Conservation (phyloP, 1,284 basidiomycete species). For the Nidula niveotomentosa region DNA sequence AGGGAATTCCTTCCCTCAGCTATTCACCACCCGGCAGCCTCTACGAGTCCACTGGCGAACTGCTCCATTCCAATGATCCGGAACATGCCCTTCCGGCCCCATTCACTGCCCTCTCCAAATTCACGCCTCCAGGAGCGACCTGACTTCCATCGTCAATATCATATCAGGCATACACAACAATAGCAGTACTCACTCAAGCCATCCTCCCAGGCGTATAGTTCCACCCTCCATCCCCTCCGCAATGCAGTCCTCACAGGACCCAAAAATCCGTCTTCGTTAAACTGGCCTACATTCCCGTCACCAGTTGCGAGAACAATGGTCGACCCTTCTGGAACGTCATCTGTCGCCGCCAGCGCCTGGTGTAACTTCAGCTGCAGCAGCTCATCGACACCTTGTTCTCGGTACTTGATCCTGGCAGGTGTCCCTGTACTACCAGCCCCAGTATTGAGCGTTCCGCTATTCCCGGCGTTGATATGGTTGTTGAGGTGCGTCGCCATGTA, state of each 20-base stretch:
- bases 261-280: slow-evolving; percentile 85
- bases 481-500: slow-evolving; percentile 8
- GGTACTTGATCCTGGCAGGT: slow-evolving; percentile 36
- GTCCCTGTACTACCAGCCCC: not conserved
- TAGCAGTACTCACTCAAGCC: slow-evolving; percentile 53
- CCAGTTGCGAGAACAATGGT: slow-evolving; percentile 89
- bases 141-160: slow-evolving; percentile 10
- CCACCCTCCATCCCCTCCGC: slow-evolving; percentile 84
- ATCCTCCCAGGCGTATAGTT: slow-evolving; percentile 84
- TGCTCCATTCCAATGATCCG: slow-evolving; percentile 60
- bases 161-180: slow-evolving; percentile 1
- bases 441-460: not conserved
- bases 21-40: slow-evolving; percentile 19
- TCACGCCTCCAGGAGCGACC: slow-evolving; percentile 65
- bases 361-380: slow-evolving; percentile 85
- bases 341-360: slow-evolving; percentile 72
- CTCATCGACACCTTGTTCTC: slow-evolving; percentile 88
- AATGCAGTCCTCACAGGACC: slow-evolving; percentile 78
- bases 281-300: slow-evolving; percentile 86
- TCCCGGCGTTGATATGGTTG: slow-evolving; percentile 8
- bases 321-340: slow-evolving; percentile 59
- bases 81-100: slow-evolving; percentile 41
- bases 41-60: slow-evolving; percentile 55
- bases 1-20: too few species aligned
- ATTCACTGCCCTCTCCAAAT: slow-evolving; percentile 53